A percentile compares a stretch with the other conserved stretches of the same genome.
phyloP scores from a whole-genome alignment of 331 rosid species.

The Saraca asoca region DNA sequence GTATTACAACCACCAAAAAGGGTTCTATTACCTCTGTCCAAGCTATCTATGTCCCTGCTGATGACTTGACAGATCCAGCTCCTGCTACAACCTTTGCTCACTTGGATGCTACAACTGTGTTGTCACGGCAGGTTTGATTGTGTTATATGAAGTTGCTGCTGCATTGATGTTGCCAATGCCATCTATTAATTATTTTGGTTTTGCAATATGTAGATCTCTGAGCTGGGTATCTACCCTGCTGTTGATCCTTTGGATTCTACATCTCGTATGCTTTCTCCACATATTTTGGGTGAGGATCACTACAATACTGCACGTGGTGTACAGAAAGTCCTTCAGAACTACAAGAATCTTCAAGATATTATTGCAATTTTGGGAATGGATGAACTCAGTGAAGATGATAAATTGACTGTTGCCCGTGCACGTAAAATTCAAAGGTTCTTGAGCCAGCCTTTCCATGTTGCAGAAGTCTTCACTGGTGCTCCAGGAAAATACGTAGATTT shows the following conservation, averaged over 20 bases:
- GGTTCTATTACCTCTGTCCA: constrained; percentile 99
- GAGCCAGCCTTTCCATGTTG: constrained; percentile 99
- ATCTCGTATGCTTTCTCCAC: constrained; percentile 97
- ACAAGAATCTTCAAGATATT: constrained; percentile 89
- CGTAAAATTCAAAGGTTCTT: constrained; percentile 82
- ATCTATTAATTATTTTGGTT: not conserved
- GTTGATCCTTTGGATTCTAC: constrained; percentile 88
- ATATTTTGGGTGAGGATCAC: constrained; percentile 79
- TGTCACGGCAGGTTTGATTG: constrained; percentile 65
- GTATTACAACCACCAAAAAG: constrained; percentile 96
- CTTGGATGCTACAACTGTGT: constrained; percentile 90
- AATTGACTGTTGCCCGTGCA: constrained; percentile 96
- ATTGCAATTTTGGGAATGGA: constrained; percentile 90
- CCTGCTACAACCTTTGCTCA: constrained; percentile 94
- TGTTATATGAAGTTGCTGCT: not conserved
- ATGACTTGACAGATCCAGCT: constrained; percentile 94
- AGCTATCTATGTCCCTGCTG: constrained; percentile 93
- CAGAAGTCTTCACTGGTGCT: constrained; percentile 99
- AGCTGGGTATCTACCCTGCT: constrained; percentile 91
- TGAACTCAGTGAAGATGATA: constrained; percentile 99
- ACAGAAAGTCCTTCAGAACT: constrained; percentile 80
- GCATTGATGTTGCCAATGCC: not conserved
- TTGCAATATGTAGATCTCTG: constrained; percentile 57
- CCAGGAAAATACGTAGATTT: constrained; percentile 96
- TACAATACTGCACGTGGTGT: constrained; percentile 90